Conservation (phyloP, 2,329 filamentous ascomycete genomes). For the Paecilomyces niveus region DNA sequence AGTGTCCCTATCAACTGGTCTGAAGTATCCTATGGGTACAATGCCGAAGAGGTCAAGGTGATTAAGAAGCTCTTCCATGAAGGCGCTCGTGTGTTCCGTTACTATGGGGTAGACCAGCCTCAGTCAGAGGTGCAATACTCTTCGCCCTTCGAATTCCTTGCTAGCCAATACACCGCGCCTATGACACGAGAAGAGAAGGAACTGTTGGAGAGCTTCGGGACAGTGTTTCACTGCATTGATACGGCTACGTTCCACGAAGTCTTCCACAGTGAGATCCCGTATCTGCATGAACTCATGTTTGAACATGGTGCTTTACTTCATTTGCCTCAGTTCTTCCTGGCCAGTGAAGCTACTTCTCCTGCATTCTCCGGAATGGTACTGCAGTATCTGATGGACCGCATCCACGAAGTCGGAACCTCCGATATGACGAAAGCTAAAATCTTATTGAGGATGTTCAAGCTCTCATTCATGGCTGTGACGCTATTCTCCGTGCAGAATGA, state of each 20-base stretch:
- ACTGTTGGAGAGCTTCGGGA: slow-evolving; percentile 91
- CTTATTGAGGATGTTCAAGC: slow-evolving; percentile 85
- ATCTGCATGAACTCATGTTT: slow-evolving; percentile 95
- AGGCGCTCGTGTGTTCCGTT: slow-evolving; percentile 91
- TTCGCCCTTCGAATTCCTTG: slow-evolving; percentile 84
- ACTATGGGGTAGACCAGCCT: slow-evolving; percentile 85
- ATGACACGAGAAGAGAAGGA: slow-evolving; percentile 97
- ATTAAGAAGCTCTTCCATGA: slow-evolving; percentile 97
- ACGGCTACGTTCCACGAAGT: slow-evolving; percentile 98
- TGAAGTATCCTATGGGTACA: slow-evolving; percentile 93
- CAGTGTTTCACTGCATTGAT: slow-evolving; percentile 97
- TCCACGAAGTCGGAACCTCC: slow-evolving; percentile 86
- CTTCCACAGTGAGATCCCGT: slow-evolving; percentile 94
- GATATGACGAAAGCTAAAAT: slow-evolving; percentile 92
- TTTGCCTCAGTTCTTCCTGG: slow-evolving; percentile 94
- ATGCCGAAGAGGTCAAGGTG: slow-evolving; percentile 92
- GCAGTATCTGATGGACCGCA: slow-evolving; percentile 93
- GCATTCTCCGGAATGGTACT: slow-evolving; percentile 98
- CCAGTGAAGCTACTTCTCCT: slow-evolving; percentile 95
- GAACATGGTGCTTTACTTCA: slow-evolving; percentile 91
- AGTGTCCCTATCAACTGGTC: slow-evolving; percentile 86
- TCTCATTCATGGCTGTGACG: slow-evolving; percentile 99
- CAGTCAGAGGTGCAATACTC: slow-evolving; percentile 64
- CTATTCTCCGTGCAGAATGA: slow-evolving; percentile 93
- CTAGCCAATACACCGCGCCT: slow-evolving; percentile 89